Base-by-base conservation (phyloP, 495 filamentous ascomycete genomes). In the Sporormia fimetaria region DNA sequence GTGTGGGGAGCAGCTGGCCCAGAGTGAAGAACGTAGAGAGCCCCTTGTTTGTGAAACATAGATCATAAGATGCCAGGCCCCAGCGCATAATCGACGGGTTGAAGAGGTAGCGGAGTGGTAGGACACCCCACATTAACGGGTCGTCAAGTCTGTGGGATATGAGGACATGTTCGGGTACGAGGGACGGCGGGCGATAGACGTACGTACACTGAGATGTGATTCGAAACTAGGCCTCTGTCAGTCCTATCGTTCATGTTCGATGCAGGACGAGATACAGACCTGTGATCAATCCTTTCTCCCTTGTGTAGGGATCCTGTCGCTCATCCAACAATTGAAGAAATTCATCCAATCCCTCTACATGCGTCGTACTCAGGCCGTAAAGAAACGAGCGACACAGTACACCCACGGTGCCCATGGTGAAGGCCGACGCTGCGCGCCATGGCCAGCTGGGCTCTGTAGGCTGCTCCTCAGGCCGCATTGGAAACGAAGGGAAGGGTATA, bases 181-280 rank as follows among this genome's bases (percentile, higher is more conserved):
- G 22, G 9, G 9, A 36, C 3, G 14, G 21, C 23, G 6, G 12
- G 32, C 14, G 10, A 31, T n/a, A n/a, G n/a, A 63, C 55, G 52
- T 61, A 90, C 85, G 65, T 83, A 96, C 90, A 98, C 80, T 64
- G 83, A 87, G 47, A 84, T 73, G 62, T 98, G 90, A 60, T 98
- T 98, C 21, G 83, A 94, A 6, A 96, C 90, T 93, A 52, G 23
- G 22, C 20, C 9, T 20, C 21, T 38, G 6, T 31, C 14, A 28
- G 38, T 17, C 23, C 23, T 6, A 36, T 3, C n/a, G 2, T 27
- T 27, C 30, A n/a, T n/a, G 21, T 9, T 20, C 3, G 14, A 18
- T 4, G 0, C 33, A 1, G 23, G 21, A 27, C 33, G 18, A 23
- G 31, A 10, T 3, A 37, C 66, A 41, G 68, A 93, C 87, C 84